Percentiles rank a stretch among this genome's conserved stretches.
Evolutionary conservation across 495 filamentous ascomycete species (phyloP).

Genomic region (Talaromyces ruber): DNA sequence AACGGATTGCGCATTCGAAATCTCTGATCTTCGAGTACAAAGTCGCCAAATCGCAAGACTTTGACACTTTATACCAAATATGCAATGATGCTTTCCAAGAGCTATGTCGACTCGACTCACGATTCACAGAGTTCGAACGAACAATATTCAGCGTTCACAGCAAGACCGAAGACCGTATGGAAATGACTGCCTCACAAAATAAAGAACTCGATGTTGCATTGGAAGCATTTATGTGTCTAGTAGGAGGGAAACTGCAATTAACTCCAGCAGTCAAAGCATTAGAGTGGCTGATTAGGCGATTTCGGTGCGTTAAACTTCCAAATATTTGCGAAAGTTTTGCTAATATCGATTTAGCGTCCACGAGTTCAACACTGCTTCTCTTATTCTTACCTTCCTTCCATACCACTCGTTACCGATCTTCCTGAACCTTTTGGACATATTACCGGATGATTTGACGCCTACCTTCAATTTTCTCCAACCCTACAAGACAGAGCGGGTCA

Average conservation of each 20-base stretch:
- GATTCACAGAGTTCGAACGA: conserved; percentile 59
- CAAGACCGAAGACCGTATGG: conserved; percentile 72
- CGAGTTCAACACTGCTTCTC: conserved; percentile 71
- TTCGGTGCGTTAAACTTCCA: conserved; percentile 51
- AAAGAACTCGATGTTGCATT: conserved; percentile 66
- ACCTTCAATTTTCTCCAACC: conserved; percentile 80
- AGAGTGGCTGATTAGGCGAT: conserved; percentile 90
- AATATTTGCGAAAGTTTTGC: conserved; percentile 9
- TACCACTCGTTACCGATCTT: conserved; percentile 82
- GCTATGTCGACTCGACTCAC: conserved; percentile 72
- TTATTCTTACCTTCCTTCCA: conserved; percentile 85
- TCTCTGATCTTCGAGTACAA: conserved; percentile 83
- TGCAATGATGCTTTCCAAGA: conserved; percentile 86
- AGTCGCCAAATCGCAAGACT: conserved; percentile 75
- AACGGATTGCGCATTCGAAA: conserved; percentile 80
- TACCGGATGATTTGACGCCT: conserved; percentile 61
- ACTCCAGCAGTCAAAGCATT: conserved; percentile 81
- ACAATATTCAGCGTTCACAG: conserved; percentile 88
- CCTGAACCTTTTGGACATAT: conserved; percentile 68
- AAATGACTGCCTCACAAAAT: conserved; percentile 77
- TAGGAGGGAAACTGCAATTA: conserved; percentile 65
- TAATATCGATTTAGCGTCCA: conserved; percentile 59
- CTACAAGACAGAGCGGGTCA: conserved; percentile 64
- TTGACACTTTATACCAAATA: conserved; percentile 77
- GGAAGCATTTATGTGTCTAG: conserved; percentile 71